A percentile compares a stretch with the other conserved stretches of the same genome.
Evolutionary conservation across 2,329 filamentous ascomycete genomes (phyloP).

Genomic region (Aurifilum marmelostoma): DNA sequence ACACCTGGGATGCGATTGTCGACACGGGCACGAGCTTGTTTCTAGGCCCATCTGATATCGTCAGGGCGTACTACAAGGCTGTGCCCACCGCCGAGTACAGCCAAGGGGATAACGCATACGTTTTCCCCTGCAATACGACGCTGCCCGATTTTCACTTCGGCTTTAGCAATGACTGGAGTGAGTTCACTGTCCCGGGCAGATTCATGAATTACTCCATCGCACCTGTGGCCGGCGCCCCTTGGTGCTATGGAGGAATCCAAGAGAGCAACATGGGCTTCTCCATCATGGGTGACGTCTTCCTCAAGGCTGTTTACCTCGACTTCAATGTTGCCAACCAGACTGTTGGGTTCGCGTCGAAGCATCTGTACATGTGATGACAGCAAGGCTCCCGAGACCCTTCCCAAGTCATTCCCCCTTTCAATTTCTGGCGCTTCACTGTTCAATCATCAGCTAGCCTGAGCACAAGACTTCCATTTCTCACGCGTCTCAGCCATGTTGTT

Average conservation of each 20-base stretch:
- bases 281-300: conserved; percentile 78
- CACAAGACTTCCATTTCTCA: not conserved
- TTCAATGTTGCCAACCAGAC: conserved; percentile 61
- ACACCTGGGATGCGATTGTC: conserved; percentile 56
- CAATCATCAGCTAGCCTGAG: not conserved
- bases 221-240: conserved; percentile 46
- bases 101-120: conserved; percentile 49
- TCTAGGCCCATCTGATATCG: conserved; percentile 60
- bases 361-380: conserved; percentile 34
- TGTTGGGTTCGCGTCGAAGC: conserved; percentile 52
- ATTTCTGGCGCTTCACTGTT: not conserved
- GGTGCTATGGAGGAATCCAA: conserved; percentile 80
- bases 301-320: conserved; percentile 77
- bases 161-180: conserved; percentile 47
- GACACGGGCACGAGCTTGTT: conserved; percentile 73
- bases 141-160: conserved; percentile 57
- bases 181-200: conserved; percentile 53
- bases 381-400: conserved; percentile 7
- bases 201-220: conserved; percentile 54
- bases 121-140: conserved; percentile 54
- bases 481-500: not conserved
- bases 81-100: conserved; percentile 57
- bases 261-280: conserved; percentile 51
- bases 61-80: conserved; percentile 60
- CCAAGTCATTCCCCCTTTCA: not conserved